phyloP scores from a whole-genome alignment of 2,329 filamentous ascomycete species.

The Cladobotryum mycophilum region DNA sequence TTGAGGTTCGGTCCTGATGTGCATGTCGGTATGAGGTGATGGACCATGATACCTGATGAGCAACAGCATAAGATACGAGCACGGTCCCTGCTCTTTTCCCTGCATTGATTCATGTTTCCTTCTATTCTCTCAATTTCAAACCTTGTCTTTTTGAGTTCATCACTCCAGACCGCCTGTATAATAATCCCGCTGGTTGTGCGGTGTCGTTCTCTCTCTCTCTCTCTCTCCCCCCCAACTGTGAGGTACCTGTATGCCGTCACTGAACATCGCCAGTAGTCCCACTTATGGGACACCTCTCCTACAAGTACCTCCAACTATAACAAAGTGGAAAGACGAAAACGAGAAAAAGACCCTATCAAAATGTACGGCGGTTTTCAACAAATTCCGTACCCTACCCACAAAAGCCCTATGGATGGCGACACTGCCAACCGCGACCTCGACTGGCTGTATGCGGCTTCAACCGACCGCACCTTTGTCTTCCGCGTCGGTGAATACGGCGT shows the following conservation, averaged over 20 bases:
- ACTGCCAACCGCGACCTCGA: conserved; percentile 18
- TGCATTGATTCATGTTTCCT: neutral
- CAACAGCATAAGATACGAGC: neutral
- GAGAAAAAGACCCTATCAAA: neutral
- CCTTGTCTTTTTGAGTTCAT: neutral
- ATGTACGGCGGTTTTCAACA: conserved; percentile 11
- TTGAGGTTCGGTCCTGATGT: too few relatives aligned
- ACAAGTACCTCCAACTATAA: neutral
- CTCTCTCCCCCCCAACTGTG: neutral
- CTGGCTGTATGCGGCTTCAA: conserved; percentile 16
- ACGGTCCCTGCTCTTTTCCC: neutral
- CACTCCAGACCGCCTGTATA: neutral
- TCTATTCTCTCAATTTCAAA: neutral
- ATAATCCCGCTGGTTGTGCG: too few relatives aligned
- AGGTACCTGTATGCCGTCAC: too few relatives aligned
- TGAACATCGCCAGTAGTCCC: too few relatives aligned
- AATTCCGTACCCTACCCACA: conserved; percentile 18
- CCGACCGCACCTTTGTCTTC: conserved; percentile 16
- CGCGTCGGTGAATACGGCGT: conserved; percentile 12
- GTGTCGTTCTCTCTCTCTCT: neutral
- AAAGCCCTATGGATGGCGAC: conserved; percentile 18
- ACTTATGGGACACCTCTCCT: neutral
- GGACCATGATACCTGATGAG: neutral
- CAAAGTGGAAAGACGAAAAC: neutral
- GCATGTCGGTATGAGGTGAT: conserved; percentile 5